Conservation (phyloP, 179 eudicot genomes). For the Sideroxylon spinosum region DNA sequence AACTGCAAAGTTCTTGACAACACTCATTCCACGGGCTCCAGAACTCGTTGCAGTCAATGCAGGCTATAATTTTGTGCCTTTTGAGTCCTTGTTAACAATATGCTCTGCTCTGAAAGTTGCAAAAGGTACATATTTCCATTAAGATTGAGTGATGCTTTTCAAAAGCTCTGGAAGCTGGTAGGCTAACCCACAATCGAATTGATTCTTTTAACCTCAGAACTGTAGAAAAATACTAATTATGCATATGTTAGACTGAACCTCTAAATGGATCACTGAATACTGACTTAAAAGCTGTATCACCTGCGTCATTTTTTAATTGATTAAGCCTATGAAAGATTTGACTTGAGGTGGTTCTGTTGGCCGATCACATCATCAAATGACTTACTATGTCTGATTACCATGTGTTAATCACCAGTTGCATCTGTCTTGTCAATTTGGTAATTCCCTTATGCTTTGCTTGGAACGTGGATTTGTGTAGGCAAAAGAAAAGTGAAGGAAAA, state of each 20-base stretch:
- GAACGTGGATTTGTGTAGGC: too few species aligned
- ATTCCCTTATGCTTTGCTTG: too few species aligned
- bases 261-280: neutral
- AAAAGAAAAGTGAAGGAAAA: too few species aligned
- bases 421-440: neutral
- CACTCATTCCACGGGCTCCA: constrained; percentile 51
- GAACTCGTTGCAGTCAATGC: constrained; percentile 56
- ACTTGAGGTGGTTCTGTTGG: neutral
- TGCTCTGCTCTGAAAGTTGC: constrained; percentile 45
- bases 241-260: neutral
- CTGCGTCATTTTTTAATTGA: neutral
- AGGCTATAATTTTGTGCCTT: constrained; percentile 69
- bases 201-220: neutral
- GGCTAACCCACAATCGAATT: neutral
- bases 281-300: neutral
- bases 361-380: neutral
- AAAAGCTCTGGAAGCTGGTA: too few species aligned
- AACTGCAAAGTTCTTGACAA: constrained; percentile 61
- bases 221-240: neutral
- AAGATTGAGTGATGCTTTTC: neutral
- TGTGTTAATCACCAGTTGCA: neutral
- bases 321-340: neutral
- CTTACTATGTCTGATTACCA: neutral
- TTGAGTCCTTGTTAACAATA: constrained; percentile 52
- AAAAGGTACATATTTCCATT: constrained; percentile 43